phyloP scores from a whole-genome alignment of 768 basidiomycete genomes.

The Myochromella boudieri region DNA sequence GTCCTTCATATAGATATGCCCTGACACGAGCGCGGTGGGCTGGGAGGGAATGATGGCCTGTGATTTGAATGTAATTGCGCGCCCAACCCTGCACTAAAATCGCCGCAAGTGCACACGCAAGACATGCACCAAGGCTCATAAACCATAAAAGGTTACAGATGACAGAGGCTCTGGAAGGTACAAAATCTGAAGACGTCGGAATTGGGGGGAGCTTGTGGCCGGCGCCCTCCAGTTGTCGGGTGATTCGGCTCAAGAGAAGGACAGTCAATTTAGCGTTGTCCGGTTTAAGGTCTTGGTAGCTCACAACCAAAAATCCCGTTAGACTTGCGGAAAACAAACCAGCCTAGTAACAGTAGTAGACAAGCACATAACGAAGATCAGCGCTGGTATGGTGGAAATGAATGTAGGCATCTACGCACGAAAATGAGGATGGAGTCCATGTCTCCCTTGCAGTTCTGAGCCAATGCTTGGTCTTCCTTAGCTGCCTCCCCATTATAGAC shows the following conservation, averaged over 20 bases:
- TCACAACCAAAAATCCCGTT: conserved; percentile 25
- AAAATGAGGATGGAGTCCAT: conserved; percentile 19
- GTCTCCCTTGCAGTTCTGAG: conserved; percentile 15
- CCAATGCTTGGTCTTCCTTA: conserved; percentile 14
- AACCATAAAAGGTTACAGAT: conserved; percentile 26
- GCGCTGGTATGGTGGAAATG: not conserved
- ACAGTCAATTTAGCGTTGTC: conserved; percentile 14
- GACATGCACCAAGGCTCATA: conserved; percentile 23
- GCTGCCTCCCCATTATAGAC: conserved; percentile 14
- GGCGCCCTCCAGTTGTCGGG: not conserved
- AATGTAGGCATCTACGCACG: conserved; percentile 7
- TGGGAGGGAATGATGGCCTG: not conserved
- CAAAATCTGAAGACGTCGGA: not conserved
- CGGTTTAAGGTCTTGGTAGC: conserved; percentile 18
- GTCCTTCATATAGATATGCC: conserved; percentile 2
- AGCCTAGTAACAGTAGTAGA: conserved; percentile 9
- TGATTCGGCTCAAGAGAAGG: conserved; percentile 3
- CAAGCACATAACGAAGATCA: not conserved
- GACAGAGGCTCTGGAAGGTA: conserved; percentile 14
- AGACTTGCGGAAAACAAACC: conserved; percentile 24
- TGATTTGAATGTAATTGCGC: conserved; percentile 10
- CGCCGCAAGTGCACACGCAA: conserved; percentile 27
- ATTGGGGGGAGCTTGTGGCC: not conserved
- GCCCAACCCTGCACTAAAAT: conserved; percentile 21
- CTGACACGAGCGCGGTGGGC: conserved; percentile 9